Conservation (phyloP, 371 early-diverging fungal genomes). For the Edhazardia aedis region DNA sequence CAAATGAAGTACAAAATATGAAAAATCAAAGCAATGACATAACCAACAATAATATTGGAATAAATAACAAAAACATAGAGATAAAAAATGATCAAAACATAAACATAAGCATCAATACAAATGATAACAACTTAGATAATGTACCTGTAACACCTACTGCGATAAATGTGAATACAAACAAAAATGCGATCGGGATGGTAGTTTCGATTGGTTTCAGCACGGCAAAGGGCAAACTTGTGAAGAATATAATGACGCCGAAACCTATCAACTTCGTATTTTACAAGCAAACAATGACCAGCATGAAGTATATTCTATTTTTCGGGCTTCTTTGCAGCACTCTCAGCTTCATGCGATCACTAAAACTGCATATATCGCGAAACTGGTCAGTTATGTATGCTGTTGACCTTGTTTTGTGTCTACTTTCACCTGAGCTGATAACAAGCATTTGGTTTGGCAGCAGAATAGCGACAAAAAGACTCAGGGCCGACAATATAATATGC, state of each 20-base stretch:
- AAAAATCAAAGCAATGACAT: too few species aligned
- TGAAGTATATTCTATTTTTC: conserved; percentile 33
- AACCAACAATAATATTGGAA: too few species aligned
- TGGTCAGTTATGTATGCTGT: conserved; percentile 60
- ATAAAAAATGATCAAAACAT: too few species aligned
- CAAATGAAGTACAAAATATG: too few species aligned
- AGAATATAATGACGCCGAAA: conserved; percentile 75
- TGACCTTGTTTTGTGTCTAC: conserved; percentile 68
- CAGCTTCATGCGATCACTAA: conserved; percentile 45
- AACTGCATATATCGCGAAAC: not conserved
- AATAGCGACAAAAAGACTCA: conserved; percentile 66
- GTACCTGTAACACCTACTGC: too few species aligned
- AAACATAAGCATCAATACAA: too few species aligned
- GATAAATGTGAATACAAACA: too few species aligned
- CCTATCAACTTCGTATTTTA: conserved; percentile 76
- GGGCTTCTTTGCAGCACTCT: conserved; percentile 18
- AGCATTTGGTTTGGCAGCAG: conserved; percentile 79
- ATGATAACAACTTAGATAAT: too few species aligned
- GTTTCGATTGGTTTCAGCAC: conserved; percentile 83
- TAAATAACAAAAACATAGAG: too few species aligned
- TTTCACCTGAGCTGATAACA: conserved; percentile 56
- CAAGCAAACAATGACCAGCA: conserved; percentile 71
- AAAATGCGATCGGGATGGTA: conserved; percentile 57
- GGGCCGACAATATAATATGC: conserved; percentile 62
- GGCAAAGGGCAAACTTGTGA: conserved; percentile 71